Evolutionary conservation across 192 early-diverging fungal species (phyloP).

Genomic region (Backusella parvicylindrica): DNA sequence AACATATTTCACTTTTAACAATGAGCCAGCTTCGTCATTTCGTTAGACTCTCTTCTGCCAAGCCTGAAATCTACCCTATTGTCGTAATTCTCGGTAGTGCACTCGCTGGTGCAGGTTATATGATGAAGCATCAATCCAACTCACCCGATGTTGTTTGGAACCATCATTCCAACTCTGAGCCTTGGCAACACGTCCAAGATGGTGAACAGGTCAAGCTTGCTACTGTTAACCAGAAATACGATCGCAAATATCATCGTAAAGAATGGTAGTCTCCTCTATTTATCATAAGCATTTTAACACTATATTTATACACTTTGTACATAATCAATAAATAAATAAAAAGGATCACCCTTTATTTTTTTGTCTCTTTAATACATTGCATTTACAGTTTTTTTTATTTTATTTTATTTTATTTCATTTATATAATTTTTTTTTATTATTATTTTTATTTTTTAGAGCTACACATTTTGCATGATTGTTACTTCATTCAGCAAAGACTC

Average conservation of each 20-base stretch:
- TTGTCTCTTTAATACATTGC: not conserved
- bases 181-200: slow-evolving; percentile 8
- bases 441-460: not conserved
- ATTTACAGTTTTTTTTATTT: not conserved
- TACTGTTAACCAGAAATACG: slow-evolving; percentile 19
- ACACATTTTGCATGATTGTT: slow-evolving; percentile 18
- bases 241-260: slow-evolving; percentile 10
- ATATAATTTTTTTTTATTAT: not conserved
- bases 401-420: not conserved
- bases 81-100: slow-evolving; percentile 16
- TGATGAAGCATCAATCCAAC: slow-evolving; percentile 18
- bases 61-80: slow-evolving; percentile 26
- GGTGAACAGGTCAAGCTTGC: slow-evolving; percentile 21
- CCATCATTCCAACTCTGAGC: not conserved
- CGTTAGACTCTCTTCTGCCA: not conserved
- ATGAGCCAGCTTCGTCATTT: not conserved
- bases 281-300: not conserved
- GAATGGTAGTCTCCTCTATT: not conserved
- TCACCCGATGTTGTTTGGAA: slow-evolving; percentile 36
- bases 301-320: not conserved
- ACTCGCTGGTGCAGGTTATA: slow-evolving; percentile 14
- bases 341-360: not conserved
- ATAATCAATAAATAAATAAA: not conserved
- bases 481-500: slow-evolving; percentile 22
- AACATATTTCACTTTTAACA: not conserved